Evolutionary conservation across 2,329 filamentous ascomycete genomes (phyloP).

Genomic region (Apiospora pterosperma): DNA sequence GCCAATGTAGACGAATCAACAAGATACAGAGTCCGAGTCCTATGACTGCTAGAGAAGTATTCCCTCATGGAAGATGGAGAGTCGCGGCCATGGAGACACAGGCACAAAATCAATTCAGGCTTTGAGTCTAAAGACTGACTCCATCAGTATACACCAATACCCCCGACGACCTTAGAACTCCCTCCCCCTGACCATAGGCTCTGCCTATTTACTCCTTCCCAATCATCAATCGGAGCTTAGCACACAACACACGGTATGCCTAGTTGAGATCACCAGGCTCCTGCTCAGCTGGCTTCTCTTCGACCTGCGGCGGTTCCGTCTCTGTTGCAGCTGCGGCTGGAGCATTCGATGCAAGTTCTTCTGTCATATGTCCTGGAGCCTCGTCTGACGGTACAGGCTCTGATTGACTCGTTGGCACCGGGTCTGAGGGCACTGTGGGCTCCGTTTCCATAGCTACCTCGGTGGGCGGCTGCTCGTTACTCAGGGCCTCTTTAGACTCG

Average conservation of each 20-base stretch:
- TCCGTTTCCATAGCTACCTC: neutral
- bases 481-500: constrained; percentile 13
- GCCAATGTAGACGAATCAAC: too few species aligned
- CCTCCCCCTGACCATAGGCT: neutral
- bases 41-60: too few species aligned
- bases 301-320: neutral
- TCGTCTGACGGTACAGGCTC: neutral
- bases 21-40: too few species aligned
- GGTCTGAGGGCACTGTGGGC: neutral
- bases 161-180: neutral
- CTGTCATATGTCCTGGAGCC: too few species aligned
- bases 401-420: neutral
- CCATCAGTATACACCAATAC: neutral
- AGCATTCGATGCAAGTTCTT: too few species aligned
- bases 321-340: neutral
- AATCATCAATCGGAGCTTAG: neutral
- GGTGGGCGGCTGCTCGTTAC: neutral
- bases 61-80: neutral
- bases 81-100: neutral
- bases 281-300: neutral
- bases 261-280: neutral
- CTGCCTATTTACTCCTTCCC: neutral
- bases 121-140: neutral
- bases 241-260: neutral
- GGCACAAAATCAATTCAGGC: neutral